A percentile compares a stretch with the other conserved stretches of the same genome.
Conservation (phyloP, 1,284 basidiomycete genomes). For the Porogramme epimiltina region DNA sequence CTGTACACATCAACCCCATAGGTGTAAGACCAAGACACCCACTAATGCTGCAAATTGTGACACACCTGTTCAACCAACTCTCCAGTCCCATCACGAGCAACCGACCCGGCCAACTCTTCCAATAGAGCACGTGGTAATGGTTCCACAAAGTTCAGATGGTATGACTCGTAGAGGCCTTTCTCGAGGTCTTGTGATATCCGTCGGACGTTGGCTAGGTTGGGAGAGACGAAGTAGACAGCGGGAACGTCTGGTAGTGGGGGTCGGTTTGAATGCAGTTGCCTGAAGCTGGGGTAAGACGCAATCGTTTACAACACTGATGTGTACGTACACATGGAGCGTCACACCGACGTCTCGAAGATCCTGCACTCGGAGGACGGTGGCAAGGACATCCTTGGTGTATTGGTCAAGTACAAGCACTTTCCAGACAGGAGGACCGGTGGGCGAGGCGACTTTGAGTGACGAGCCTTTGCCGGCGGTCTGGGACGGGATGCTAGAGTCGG, state of each 20-base stretch:
- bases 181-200: conserved; percentile 90
- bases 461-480: conserved; percentile 40
- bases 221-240: conserved; percentile 95
- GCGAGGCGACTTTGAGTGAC: conserved; percentile 45
- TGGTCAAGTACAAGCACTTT: conserved; percentile 96
- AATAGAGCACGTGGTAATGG: conserved; percentile 85
- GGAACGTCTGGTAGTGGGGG: conserved; percentile 95
- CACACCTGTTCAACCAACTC: conserved; percentile 81
- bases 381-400: conserved; percentile 93
- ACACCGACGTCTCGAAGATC: conserved; percentile 96
- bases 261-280: conserved; percentile 88
- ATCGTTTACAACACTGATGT: too few relatives aligned
- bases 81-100: conserved; percentile 84
- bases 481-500: conserved; percentile 35
- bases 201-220: conserved; percentile 84
- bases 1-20: conserved; percentile 35
- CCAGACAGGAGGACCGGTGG: conserved; percentile 87
- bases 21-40: neutral
- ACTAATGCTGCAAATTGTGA: neutral
- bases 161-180: conserved; percentile 89
- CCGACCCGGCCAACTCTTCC: conserved; percentile 91
- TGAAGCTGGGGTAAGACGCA: too few relatives aligned
- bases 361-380: conserved; percentile 93
- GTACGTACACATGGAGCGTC: conserved; percentile 93
- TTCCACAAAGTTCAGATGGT: conserved; percentile 95